These are phyloP conservation scores for Arthrobotrys entomopaga DNA, from an alignment of 2,329 filamentous ascomycete species.

Conservation along the genomic window DNA sequence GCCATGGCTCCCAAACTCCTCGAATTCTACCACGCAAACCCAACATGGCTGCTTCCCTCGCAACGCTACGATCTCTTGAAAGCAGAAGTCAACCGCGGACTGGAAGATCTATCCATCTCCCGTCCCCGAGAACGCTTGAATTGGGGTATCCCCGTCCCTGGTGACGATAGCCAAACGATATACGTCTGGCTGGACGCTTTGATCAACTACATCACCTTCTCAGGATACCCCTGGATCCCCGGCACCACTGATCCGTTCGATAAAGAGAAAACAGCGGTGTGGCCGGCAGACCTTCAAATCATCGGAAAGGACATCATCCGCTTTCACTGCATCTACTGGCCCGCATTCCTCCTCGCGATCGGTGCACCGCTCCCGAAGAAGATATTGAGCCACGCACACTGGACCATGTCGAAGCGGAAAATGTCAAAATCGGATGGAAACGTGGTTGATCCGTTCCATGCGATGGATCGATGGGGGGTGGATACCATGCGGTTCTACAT, in stretches of 20 bases:
- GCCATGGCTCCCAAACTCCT: slow-evolving; percentile 81
- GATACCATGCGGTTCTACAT: slow-evolving; percentile 92
- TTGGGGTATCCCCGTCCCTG: slow-evolving; percentile 91
- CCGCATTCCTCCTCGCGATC: slow-evolving; percentile 90
- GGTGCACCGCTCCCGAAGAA: slow-evolving; percentile 80
- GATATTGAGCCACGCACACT: slow-evolving; percentile 90
- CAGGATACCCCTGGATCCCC: slow-evolving; percentile 75
- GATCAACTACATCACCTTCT: slow-evolving; percentile 89
- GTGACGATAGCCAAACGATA: slow-evolving; percentile 85
- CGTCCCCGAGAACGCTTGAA: slow-evolving; percentile 78
- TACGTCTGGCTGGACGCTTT: slow-evolving; percentile 99
- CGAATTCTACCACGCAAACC: slow-evolving; percentile 80
- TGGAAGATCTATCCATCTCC: slow-evolving; percentile 90
- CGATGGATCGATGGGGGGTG: slow-evolving; percentile 85
- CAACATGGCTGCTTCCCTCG: slow-evolving; percentile 78
- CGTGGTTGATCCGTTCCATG: slow-evolving; percentile 92
- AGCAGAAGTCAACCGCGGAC: slow-evolving; percentile 76
- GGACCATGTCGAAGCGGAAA: slow-evolving; percentile 89
- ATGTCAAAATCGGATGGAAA: slow-evolving; percentile 98
- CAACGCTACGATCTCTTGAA: slow-evolving; percentile 81
- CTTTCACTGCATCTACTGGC: slow-evolving; percentile 99
- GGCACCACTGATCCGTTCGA: slow-evolving; percentile 65
- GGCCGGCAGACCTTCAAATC: slow-evolving; percentile 92
- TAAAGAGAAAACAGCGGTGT: slow-evolving; percentile 71
- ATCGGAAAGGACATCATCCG: slow-evolving; percentile 96